Base-by-base conservation (phyloP, 768 basidiomycete species). In the Roridomyces roridus region DNA sequence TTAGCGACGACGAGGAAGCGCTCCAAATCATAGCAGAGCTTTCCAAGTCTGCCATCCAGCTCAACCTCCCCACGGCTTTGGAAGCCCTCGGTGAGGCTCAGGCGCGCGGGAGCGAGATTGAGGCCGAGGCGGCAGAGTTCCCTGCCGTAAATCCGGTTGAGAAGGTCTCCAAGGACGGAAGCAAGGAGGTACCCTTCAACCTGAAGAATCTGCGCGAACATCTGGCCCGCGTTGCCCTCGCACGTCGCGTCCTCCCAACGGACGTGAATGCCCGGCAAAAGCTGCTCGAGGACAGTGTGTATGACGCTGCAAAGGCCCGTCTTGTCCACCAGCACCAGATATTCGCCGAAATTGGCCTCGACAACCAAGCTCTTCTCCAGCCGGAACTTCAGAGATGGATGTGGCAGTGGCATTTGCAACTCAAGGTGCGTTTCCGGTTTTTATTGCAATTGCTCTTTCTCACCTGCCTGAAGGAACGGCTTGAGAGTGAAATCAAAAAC, bases 231-330 rank as follows among this genome's bases (percentile, higher is more conserved):
- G 79, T 89, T n/a, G 72, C 78, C 7, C 78, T 88, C 49, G 85
- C 88, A 2, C 84, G 87, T 31, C 79, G 81, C 3, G 77, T 89
- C 6, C 78, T 91, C 40, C 78, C 85, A 0, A 83, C 86, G 52
- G 89, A 94, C 62, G 70, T 86, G n/a, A 74, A 82, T 15, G 77
- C 85, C 1, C 89, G 94, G 2, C 94, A 96, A 69, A 86, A 86
- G 59, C 77, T 92, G 7, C 82, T 96, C 5, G 94, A 96, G 71
- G 84, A 88, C 40, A 91, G 92, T 3, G 92, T 90, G 5, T 93
- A 92, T 69, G 91, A 94, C 23, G 86, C 92, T 31, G 93, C 94
- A 0, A 78, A 85, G 3, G 83, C 86, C 63, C 85, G 90, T 10
- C 76, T 91, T 57, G 79, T 82, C 67, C 83, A 86, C 51, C 84